A percentile compares a stretch with the other conserved stretches of the same genome.
These are phyloP conservation scores for Melocanna baccifera DNA, from an alignment of 176 grass and related monocot genomes.

Conservation along the genomic window DNA sequence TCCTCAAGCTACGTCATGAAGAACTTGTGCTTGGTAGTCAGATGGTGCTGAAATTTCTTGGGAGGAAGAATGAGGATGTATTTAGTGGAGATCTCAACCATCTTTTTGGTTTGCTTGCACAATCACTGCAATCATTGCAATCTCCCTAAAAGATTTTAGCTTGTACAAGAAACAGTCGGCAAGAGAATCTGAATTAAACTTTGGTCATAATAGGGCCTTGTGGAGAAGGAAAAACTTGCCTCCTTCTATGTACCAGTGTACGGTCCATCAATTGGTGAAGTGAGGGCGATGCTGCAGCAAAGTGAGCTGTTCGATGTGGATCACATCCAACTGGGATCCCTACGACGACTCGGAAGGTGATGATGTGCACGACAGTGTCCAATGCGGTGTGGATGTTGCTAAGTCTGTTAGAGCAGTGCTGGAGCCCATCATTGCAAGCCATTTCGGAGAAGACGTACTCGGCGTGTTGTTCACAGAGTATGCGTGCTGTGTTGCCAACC, in stretches of 20 bases:
- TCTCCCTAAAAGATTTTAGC: background rate
- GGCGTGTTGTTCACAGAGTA: slow-evolving; percentile 22
- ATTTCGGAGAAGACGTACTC: slow-evolving; percentile 28
- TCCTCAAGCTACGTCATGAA: slow-evolving; percentile 25
- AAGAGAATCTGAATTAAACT: background rate
- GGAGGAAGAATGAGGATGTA: slow-evolving; percentile 17
- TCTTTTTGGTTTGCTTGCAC: background rate
- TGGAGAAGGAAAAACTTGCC: slow-evolving; percentile 33
- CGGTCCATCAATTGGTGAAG: slow-evolving; percentile 33
- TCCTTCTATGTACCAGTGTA: slow-evolving; percentile 46
- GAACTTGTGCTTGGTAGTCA: slow-evolving; percentile 23
- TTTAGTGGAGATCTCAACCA: background rate
- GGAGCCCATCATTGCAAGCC: background rate
- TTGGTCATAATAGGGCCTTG: slow-evolving; percentile 5
- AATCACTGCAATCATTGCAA: background rate
- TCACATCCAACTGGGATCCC: slow-evolving; percentile 15
- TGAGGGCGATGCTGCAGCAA: too few relatives aligned
- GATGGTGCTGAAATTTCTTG: slow-evolving; percentile 36
- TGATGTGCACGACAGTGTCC: background rate
- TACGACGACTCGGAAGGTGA: slow-evolving; percentile 8
- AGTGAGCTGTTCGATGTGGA: slow-evolving; percentile 33
- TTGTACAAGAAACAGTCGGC: background rate
- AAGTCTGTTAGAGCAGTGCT: slow-evolving; percentile 16
- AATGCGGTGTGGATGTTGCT: slow-evolving; percentile 16
- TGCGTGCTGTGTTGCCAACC: background rate